Conservation (phyloP, 192 early-diverging fungal genomes). For the Coemansia sp. region DNA sequence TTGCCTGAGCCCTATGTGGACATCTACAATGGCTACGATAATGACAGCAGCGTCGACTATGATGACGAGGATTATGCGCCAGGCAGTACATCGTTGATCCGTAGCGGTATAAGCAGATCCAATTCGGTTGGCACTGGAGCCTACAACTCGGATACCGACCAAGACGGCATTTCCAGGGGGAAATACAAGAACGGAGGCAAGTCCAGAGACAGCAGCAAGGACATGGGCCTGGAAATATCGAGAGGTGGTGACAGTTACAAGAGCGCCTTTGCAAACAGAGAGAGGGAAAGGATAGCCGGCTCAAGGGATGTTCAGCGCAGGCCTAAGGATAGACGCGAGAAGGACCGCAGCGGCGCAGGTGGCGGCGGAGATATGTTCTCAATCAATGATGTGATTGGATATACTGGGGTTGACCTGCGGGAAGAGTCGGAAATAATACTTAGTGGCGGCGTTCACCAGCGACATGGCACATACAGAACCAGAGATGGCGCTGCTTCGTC, state of each 20-base stretch:
- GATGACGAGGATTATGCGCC: slow-evolving; percentile 6
- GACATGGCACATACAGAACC: not conserved
- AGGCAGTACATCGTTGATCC: slow-evolving; percentile 9
- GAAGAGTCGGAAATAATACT: slow-evolving; percentile 65
- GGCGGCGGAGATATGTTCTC: slow-evolving; percentile 26
- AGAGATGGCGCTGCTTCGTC: slow-evolving; percentile 10
- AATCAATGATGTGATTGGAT: slow-evolving; percentile 76
- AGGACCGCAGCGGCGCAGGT: slow-evolving; percentile 26
- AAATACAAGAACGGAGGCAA: not conserved
- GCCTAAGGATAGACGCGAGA: slow-evolving; percentile 32
- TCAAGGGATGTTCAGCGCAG: slow-evolving; percentile 19
- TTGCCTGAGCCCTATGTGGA: slow-evolving; percentile 13
- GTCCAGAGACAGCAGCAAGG: no score
- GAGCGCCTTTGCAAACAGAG: not conserved
- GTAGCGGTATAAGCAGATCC: slow-evolving; percentile 24
- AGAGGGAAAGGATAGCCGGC: slow-evolving; percentile 8
- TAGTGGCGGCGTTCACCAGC: slow-evolving; percentile 33
- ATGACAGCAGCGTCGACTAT: not conserved
- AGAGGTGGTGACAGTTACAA: slow-evolving; percentile 6
- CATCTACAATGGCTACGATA: not conserved
- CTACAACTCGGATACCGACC: slow-evolving; percentile 6
- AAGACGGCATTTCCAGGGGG: not conserved
- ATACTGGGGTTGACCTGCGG: slow-evolving; percentile 73
- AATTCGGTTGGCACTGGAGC: slow-evolving; percentile 19
- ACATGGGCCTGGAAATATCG: no score